Conservation (phyloP, 1,139 yeast species). For the Kurtzmaniella quercitrusa region DNA sequence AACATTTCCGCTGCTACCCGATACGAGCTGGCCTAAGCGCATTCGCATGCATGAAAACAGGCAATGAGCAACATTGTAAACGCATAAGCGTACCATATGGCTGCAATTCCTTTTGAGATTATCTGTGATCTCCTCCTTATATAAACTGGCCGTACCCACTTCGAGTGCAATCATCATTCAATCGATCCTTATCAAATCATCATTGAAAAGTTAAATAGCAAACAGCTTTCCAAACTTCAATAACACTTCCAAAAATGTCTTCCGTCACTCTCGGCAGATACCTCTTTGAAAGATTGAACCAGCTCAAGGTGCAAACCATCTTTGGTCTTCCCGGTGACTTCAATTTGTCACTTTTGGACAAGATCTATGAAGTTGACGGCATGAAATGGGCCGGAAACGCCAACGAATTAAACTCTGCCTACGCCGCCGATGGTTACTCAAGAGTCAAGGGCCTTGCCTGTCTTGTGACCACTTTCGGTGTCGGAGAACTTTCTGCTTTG, state of each 20-base stretch:
- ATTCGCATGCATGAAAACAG: neutral
- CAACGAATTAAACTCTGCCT: conserved; percentile 69
- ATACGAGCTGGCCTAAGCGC: neutral
- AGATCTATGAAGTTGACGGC: conserved; percentile 56
- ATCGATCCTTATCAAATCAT: neutral
- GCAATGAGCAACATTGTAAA: neutral
- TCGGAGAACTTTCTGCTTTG: conserved; percentile 58
- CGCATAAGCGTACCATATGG: conserved; percentile 1
- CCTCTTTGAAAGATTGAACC: conserved; percentile 58
- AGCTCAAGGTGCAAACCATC: conserved; percentile 59
- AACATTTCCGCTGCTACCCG: neutral
- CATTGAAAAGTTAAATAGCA: neutral
- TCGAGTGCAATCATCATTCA: neutral
- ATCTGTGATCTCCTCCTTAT: neutral
- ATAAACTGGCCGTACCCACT: neutral
- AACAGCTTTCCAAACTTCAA: neutral
- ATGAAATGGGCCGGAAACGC: conserved; percentile 69
- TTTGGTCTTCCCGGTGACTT: conserved; percentile 83
- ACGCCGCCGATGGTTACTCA: conserved; percentile 70
- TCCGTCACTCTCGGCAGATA: conserved; percentile 54
- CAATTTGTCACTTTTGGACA: conserved; percentile 64
- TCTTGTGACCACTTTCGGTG: conserved; percentile 64
- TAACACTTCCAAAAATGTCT: conserved; percentile 7
- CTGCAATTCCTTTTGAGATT: neutral
- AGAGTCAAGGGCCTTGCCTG: conserved; percentile 55